Base-by-base conservation (phyloP, 805 yeast species). In the Candida namnaoensis region DNA sequence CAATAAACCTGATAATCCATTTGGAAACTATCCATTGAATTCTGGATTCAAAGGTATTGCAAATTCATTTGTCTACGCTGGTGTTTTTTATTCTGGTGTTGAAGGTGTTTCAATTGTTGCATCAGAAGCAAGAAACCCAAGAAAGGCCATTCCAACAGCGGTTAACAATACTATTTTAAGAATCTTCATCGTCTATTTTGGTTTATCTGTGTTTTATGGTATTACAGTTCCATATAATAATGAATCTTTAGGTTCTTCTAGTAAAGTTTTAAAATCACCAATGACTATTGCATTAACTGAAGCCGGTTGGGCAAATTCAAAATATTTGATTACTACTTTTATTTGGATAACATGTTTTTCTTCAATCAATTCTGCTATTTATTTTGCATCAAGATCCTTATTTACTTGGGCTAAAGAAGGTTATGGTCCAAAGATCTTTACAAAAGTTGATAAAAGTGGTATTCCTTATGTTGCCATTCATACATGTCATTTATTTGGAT, bases 21-120 rank as follows among this genome's bases (percentile, higher is more conserved):
- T 58, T 39, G 53, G 52, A 3, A 44, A 60, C 15, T 51, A 44
- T 40, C 68, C 68, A 4, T 62, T 74, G 43, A 61, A 61, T 5
- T 45, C 58, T 36, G 80, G 79, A 0, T 74, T 75, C 57, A 73
- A 70, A 47, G 73, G 78, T 40, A 68, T 79, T 36, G 83, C 76
- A 0, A 68, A 67, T 42, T 80, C 87, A 8, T 68, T 82, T 50
- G 73, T 82, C 47, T 74, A 74, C 44, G 86, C 90, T 24, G 83
- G 84, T 30, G 81, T 81, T 61, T 82, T 87, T 32, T 80, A 74
- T 58, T 88, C 82, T 58, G 90, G 90, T 59, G 79, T 82, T 42
- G 93, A 83, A 59, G 71, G 81, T 58, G 78, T 81, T 28, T 87
- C 87, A 55, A 69, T 83, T 36, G 69, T 85, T n/a, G 83, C 85